Conservation (phyloP, 306 rosid species). For the Cucurbita argyrosperma region DNA sequence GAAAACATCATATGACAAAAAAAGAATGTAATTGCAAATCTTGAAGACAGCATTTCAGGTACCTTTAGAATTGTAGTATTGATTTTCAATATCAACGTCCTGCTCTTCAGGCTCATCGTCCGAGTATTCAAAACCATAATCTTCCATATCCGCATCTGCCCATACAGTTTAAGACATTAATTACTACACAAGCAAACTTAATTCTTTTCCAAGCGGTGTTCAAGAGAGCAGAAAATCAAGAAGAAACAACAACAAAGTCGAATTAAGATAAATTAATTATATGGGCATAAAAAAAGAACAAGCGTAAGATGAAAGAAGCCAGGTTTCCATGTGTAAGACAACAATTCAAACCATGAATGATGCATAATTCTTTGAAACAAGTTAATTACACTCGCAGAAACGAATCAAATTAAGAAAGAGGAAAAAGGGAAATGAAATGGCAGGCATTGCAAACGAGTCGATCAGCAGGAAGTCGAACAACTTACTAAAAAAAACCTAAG, state of each 20-base stretch:
- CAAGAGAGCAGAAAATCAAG: not conserved
- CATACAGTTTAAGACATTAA: not conserved
- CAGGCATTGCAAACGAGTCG: not conserved
- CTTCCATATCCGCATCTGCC: slow-evolving; percentile 98
- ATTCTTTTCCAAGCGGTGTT: not conserved
- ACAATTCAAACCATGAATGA: not conserved
- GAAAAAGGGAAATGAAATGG: not conserved
- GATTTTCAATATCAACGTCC: slow-evolving; percentile 97
- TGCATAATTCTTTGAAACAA: not conserved
- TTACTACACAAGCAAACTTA: not conserved
- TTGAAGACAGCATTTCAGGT: not conserved
- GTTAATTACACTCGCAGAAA: not conserved
- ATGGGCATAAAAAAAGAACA: not conserved
- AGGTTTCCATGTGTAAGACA: not conserved
- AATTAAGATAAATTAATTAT: not conserved
- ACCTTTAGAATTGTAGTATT: slow-evolving; percentile 91
- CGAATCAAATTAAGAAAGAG: not conserved
- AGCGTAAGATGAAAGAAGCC: not conserved
- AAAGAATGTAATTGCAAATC: not conserved
- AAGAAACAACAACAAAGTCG: not conserved
- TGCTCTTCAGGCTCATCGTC: slow-evolving; percentile 98
- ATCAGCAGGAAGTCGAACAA: not conserved
- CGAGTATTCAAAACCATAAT: slow-evolving; percentile 95
- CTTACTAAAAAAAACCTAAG: slow-evolving; percentile 8
- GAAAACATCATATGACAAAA: not conserved